These are phyloP conservation scores for Flaveria bidentis DNA, from an alignment of 129 eudicot genomes.

Conservation along the genomic window DNA sequence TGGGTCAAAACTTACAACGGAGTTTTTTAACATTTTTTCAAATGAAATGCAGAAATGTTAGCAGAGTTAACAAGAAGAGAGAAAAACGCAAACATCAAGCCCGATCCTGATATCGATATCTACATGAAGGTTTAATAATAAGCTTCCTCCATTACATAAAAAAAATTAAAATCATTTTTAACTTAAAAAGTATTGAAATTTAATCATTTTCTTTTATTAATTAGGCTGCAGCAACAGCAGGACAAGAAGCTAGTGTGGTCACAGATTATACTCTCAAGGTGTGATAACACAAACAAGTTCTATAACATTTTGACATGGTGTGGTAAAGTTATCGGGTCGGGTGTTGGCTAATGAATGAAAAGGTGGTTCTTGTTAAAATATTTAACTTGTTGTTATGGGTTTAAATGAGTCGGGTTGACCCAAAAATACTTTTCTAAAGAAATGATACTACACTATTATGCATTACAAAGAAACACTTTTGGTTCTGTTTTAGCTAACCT, in stretches of 20 bases:
- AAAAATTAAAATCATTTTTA: no score
- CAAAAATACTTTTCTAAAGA: background rate
- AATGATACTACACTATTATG: background rate
- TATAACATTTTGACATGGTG: background rate
- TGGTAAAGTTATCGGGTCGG: background rate
- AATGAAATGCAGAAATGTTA: conserved; percentile 65
- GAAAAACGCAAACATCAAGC: conserved; percentile 79
- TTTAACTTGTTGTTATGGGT: background rate
- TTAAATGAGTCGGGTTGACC: background rate
- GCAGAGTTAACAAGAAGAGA: conserved; percentile 85
- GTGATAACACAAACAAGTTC: background rate
- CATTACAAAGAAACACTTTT: background rate
- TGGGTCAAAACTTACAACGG: background rate
- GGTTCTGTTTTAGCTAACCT: background rate
- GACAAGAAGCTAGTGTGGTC: conserved; percentile 73
- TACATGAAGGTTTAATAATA: conserved; percentile 67
- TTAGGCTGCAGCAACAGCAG: conserved; percentile 74
- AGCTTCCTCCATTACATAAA: background rate
- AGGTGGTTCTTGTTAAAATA: background rate
- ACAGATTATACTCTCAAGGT: conserved; percentile 86
- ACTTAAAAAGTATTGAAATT: background rate
- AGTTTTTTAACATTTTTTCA: conserved; percentile 1
- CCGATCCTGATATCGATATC: conserved; percentile 82
- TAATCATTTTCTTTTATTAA: conserved; percentile 11
- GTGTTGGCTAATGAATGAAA: background rate